Evolutionary conservation across 345 rosid species (phyloP).

Genomic region (Citrus glauca): DNA sequence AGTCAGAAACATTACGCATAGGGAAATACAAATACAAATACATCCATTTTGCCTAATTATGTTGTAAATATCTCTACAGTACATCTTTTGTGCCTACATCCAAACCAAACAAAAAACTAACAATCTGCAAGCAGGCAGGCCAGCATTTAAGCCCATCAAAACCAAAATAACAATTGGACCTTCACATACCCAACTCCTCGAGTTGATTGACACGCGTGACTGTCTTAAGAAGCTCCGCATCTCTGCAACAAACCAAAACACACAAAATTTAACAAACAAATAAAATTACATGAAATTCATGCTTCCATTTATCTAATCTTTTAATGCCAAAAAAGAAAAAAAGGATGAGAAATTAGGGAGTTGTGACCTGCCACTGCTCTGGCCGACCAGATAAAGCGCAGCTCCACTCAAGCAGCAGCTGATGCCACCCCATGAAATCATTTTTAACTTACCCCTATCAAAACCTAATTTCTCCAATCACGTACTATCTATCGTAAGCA

Average conservation of each 20-base stretch:
- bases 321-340: neutral
- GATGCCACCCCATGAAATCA: constrained; percentile 91
- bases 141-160: neutral
- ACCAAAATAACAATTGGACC: neutral
- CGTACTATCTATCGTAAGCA: too few relatives aligned
- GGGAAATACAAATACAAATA: neutral
- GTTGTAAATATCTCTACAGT: too few relatives aligned
- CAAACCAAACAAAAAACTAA: neutral
- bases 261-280: neutral
- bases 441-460: constrained; percentile 12
- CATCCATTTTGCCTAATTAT: neutral
- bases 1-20: neutral
- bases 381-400: constrained; percentile 82
- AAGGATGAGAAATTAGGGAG: neutral
- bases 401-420: constrained; percentile 88
- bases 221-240: constrained; percentile 70
- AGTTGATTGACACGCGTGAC: constrained; percentile 77
- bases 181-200: constrained; percentile 66
- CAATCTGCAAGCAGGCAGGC: neutral
- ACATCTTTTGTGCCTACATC: too few relatives aligned
- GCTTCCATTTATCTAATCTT: neutral
- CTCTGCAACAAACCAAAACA: constrained; percentile 37
- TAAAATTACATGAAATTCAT: neutral
- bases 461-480: constrained; percentile 9
- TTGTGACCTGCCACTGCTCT: constrained; percentile 77